These are phyloP conservation scores for Russula sp. DNA, from an alignment of 768 basidiomycete genomes.

Conservation along the genomic window DNA sequence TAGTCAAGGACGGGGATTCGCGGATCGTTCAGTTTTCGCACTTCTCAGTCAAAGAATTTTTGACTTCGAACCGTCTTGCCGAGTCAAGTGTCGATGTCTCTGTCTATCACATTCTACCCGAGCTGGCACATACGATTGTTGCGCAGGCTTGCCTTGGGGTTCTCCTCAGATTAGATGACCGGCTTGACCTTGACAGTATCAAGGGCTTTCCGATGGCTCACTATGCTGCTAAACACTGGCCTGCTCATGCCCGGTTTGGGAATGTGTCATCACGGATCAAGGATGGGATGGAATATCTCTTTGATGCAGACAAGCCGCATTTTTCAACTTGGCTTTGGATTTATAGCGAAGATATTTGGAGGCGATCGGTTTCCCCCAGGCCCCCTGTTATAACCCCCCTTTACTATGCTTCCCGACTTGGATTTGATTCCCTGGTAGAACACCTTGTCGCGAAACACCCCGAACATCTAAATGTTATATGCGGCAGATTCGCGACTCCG, in stretches of 20 bases:
- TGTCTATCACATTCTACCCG: background rate
- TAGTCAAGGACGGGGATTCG: background rate
- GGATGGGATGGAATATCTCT: background rate
- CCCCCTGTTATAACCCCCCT: no score
- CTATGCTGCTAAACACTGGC: background rate
- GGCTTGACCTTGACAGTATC: background rate
- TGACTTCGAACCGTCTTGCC: background rate
- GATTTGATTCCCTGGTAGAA: background rate
- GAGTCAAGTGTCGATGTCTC: background rate
- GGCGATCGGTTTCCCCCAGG: no score
- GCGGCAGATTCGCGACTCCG: background rate
- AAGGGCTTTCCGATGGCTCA: background rate
- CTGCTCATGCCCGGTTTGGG: background rate
- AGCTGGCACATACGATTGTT: background rate
- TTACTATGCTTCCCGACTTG: background rate
- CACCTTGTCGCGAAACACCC: background rate
- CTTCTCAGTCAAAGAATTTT: conserved; percentile 1
- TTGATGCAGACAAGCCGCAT: background rate
- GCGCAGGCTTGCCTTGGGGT: background rate
- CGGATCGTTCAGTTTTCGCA: conserved; percentile 1
- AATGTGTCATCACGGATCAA: background rate
- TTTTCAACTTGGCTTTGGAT: background rate
- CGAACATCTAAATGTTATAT: background rate
- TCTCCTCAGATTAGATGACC: background rate
- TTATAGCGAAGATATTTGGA: no score